Percentiles rank a stretch among this genome's conserved stretches.
Conservation (phyloP, 2,329 filamentous ascomycete genomes). For the Triangularia verruculosa region DNA sequence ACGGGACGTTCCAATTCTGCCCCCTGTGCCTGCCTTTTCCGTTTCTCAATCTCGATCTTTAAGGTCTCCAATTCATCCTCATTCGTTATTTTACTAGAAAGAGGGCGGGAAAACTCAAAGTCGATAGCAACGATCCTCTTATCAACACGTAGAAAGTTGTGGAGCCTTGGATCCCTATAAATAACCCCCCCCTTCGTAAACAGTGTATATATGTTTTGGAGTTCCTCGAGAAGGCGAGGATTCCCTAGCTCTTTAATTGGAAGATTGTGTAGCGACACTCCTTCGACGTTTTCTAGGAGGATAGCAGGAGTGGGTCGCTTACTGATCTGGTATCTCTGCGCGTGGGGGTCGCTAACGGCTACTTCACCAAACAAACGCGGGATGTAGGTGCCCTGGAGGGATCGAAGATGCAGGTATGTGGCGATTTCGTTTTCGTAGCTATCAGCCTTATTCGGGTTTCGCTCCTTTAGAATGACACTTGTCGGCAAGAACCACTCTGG, state of each 20-base stretch:
- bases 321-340: constrained; percentile 11
- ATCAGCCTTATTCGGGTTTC: constrained; percentile 12
- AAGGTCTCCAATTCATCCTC: constrained; percentile 9
- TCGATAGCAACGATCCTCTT: constrained; percentile 10
- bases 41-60: neutral
- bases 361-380: constrained; percentile 13
- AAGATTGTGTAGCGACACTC: constrained; percentile 11
- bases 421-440: constrained; percentile 13
- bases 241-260: constrained; percentile 9
- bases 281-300: constrained; percentile 12
- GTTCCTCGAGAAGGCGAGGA: constrained; percentile 9
- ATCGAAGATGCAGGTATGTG: constrained; percentile 12
- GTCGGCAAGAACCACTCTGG: constrained; percentile 16
- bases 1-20: neutral
- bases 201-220: constrained; percentile 4
- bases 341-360: constrained; percentile 5
- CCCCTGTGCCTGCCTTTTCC: constrained; percentile 4
- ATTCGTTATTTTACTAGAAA: constrained; percentile 10
- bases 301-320: constrained; percentile 14
- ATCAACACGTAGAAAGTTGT: constrained; percentile 11
- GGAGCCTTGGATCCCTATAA: constrained; percentile 13
- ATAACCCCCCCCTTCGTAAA: constrained; percentile 7
- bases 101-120: constrained; percentile 10
- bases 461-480: constrained; percentile 16
- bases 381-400: constrained; percentile 13